Evolutionary conservation across 331 rosid genomes (phyloP).

Genomic region (Malus hybrid): DNA sequence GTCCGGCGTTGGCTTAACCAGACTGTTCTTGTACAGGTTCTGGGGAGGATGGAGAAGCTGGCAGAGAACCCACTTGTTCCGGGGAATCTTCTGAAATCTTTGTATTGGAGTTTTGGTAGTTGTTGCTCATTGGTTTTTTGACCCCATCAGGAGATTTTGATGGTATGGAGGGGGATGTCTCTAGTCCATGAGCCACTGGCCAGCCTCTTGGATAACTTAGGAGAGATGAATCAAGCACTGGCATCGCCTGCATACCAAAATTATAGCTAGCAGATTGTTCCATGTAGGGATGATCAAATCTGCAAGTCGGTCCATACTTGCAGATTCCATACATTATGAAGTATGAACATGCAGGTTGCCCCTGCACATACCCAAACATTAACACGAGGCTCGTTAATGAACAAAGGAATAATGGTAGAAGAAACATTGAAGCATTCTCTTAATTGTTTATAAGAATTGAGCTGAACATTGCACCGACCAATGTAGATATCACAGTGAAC

Average conservation of each 20-base stretch:
- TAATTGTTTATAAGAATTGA: background rate
- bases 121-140: constrained; percentile 26
- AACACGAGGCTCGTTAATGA: background rate
- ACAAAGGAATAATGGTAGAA: background rate
- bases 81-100: constrained; percentile 42
- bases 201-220: constrained; percentile 37
- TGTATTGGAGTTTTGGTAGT: constrained; percentile 37
- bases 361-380: constrained; percentile 36
- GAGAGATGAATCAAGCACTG: constrained; percentile 42
- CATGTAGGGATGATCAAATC: constrained; percentile 66
- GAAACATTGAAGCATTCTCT: background rate
- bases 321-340: constrained; percentile 70
- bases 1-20: constrained; percentile 23
- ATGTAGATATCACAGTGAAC: background rate
- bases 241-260: constrained; percentile 30
- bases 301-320: constrained; percentile 91
- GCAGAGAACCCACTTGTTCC: constrained; percentile 40
- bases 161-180: constrained; percentile 44
- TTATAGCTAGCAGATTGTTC: constrained; percentile 50
- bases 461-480: background rate
- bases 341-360: constrained; percentile 67
- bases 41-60: constrained; percentile 34
- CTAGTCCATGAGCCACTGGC: constrained; percentile 31
- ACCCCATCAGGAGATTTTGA: constrained; percentile 39
- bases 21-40: constrained; percentile 51